phyloP scores from a whole-genome alignment of 495 filamentous ascomycete species.

The Aspergillus avenaceus region DNA sequence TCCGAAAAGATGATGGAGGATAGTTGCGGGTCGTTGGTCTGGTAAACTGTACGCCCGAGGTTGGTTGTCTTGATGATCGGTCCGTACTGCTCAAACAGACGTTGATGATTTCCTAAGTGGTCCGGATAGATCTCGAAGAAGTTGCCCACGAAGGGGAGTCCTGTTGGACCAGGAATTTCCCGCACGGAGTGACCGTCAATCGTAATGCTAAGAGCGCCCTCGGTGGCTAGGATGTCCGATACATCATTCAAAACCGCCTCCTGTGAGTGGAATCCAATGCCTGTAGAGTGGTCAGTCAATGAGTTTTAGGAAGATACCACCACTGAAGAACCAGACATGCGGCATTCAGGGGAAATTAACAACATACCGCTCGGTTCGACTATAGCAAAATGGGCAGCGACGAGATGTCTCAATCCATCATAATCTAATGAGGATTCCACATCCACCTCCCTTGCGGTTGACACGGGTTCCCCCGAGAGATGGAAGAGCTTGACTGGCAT shows the following conservation, averaged over 20 bases:
- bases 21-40: constrained; percentile 47
- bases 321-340: no score
- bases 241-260: constrained; percentile 23
- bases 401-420: constrained; percentile 31
- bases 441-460: constrained; percentile 33
- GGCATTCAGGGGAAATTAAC: not conserved
- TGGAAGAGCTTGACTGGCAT: constrained; percentile 26
- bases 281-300: no score
- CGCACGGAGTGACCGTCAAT: constrained; percentile 44
- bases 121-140: constrained; percentile 56
- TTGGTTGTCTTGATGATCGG: constrained; percentile 50
- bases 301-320: no score
- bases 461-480: constrained; percentile 38
- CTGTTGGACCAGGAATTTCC: constrained; percentile 39
- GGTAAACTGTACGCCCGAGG: constrained; percentile 46
- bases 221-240: constrained; percentile 23
- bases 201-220: constrained; percentile 32
- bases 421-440: constrained; percentile 26
- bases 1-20: constrained; percentile 39
- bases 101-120: constrained; percentile 54
- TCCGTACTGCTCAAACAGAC: constrained; percentile 51
- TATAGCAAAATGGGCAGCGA: constrained; percentile 43
- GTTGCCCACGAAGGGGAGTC: constrained; percentile 46
- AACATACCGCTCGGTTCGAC: constrained; percentile 25
- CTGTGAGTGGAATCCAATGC: constrained; percentile 34